Evolutionary conservation across 768 basidiomycete genomes (phyloP).

Genomic region (Calocybe indica): DNA sequence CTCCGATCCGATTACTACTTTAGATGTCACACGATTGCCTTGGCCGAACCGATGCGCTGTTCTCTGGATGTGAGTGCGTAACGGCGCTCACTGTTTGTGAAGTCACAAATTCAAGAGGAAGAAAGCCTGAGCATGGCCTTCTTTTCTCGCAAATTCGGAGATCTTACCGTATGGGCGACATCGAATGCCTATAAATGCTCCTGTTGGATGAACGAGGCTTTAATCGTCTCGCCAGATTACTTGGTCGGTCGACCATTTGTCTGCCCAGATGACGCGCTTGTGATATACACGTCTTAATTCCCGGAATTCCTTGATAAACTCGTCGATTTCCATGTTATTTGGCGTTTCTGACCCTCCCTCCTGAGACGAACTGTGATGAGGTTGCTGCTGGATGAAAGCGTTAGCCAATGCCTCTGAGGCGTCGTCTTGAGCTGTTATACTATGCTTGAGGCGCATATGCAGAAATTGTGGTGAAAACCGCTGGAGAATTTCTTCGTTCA

Average conservation of each 20-base stretch:
- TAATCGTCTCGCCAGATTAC: conserved; percentile 80
- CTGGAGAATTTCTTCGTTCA: conserved; percentile 29
- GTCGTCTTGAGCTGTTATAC: conserved; percentile 87
- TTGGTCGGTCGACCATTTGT: conserved; percentile 80
- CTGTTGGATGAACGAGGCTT: conserved; percentile 1
- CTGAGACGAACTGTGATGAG: conserved; percentile 17
- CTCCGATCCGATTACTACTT: too few relatives aligned
- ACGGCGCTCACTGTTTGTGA: too few relatives aligned
- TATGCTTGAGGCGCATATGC: conserved; percentile 80
- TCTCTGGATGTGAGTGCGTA: too few relatives aligned
- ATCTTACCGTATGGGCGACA: too few relatives aligned
- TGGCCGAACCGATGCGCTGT: too few relatives aligned
- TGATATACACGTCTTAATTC: conserved; percentile 88
- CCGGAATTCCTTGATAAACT: conserved; percentile 85
- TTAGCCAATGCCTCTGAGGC: conserved; percentile 79
- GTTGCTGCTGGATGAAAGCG: conserved; percentile 68
- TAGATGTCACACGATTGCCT: too few relatives aligned
- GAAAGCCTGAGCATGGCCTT: too few relatives aligned
- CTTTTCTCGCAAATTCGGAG: too few relatives aligned
- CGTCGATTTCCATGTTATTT: conserved; percentile 61
- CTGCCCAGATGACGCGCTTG: conserved; percentile 86
- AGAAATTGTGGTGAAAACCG: conserved; percentile 85
- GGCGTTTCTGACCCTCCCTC: conserved; percentile 29
- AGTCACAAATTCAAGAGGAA: too few relatives aligned
- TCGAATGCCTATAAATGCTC: too few relatives aligned